These are phyloP conservation scores for Nicotiana sylvestris DNA, from an alignment of 257 asterid species.

Conservation along the genomic window DNA sequence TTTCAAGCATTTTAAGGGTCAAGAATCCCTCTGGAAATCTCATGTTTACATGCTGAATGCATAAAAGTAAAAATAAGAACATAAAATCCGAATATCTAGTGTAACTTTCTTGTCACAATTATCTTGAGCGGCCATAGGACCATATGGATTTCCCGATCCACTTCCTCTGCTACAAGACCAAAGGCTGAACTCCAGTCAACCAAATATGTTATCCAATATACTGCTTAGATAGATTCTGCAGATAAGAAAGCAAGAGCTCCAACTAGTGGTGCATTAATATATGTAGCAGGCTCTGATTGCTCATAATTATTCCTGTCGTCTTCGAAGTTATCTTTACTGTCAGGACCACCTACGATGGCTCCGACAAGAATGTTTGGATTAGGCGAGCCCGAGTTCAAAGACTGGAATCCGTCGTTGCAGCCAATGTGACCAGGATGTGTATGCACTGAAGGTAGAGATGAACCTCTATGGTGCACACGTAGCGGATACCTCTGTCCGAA, in stretches of 20 bases:
- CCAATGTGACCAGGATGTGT: constrained; percentile 35
- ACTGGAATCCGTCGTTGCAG: constrained; percentile 56
- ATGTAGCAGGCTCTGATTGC: constrained; percentile 82
- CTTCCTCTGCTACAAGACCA: not conserved
- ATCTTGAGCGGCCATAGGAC: not conserved
- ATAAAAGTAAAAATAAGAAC: not conserved
- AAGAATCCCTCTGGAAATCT: not conserved
- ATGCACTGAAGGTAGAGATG: constrained; percentile 56
- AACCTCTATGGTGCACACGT: constrained; percentile 67
- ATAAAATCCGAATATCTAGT: not conserved
- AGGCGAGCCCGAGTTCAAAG: constrained; percentile 40
- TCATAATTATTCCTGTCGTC: constrained; percentile 58
- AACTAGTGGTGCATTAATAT: constrained; percentile 64
- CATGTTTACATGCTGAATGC: constrained; percentile 1
- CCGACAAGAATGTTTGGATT: constrained; percentile 63
- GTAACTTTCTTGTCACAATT: not conserved
- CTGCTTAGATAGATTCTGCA: constrained; percentile 1
- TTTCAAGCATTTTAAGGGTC: not conserved
- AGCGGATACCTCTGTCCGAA: constrained; percentile 59
- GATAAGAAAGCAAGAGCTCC: constrained; percentile 72
- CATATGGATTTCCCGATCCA: not conserved
- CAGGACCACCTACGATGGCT: constrained; percentile 78
- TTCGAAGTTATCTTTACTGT: constrained; percentile 40
- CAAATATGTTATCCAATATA: not conserved
- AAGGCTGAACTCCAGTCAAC: not conserved